Percentiles rank a stretch among this genome's conserved stretches.
Conservation (phyloP, 306 rosid species). For the Prunus persica region DNA sequence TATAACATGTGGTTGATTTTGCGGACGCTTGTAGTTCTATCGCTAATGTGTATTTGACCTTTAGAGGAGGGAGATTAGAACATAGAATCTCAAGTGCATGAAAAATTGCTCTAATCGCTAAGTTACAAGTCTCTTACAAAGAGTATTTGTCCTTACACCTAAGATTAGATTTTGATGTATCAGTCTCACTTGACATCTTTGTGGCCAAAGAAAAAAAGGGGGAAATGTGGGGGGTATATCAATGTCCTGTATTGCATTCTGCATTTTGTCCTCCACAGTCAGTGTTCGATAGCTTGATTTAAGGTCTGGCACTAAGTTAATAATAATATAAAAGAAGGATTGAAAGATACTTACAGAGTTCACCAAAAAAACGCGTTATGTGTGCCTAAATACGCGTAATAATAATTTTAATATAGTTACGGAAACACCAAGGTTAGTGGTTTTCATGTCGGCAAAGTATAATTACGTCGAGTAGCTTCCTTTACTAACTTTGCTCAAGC, state of each 20-base stretch:
- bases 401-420: background rate
- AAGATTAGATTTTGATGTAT: too few relatives aligned
- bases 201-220: too few relatives aligned
- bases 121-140: too few relatives aligned
- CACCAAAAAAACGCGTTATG: background rate
- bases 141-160: too few relatives aligned
- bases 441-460: constrained; percentile 11
- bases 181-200: too few relatives aligned
- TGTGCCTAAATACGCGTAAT: background rate
- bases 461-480: background rate
- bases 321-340: background rate
- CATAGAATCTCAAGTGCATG: too few relatives aligned
- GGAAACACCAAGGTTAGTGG: background rate
- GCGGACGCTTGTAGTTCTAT: too few relatives aligned
- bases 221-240: too few relatives aligned
- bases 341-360: background rate
- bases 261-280: background rate
- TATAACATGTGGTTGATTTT: too few relatives aligned
- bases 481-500: background rate
- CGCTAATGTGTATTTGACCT: too few relatives aligned
- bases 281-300: background rate
- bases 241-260: background rate
- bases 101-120: too few relatives aligned
- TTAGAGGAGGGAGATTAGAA: too few relatives aligned
- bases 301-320: background rate